phyloP scores from a whole-genome alignment of 768 basidiomycete species.

The Termitomyces sp. region DNA sequence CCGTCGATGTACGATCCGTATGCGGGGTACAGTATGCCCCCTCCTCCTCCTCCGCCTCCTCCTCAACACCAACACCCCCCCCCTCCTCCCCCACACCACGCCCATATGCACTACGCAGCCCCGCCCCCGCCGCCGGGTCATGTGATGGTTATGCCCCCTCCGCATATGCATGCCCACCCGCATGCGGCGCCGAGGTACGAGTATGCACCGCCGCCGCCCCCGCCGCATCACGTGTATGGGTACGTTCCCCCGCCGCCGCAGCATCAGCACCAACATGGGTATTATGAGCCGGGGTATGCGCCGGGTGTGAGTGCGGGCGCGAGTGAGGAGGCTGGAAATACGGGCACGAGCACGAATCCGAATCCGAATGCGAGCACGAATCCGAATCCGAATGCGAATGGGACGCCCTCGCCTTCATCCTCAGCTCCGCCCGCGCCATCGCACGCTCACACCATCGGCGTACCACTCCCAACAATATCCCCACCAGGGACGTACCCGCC shows the following conservation, averaged over 20 bases:
- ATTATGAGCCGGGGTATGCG: neutral
- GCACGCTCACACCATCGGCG: too few relatives aligned
- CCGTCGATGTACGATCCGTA: constrained; percentile 17
- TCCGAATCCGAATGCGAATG: neutral
- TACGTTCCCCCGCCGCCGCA: neutral
- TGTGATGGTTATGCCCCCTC: constrained; percentile 1
- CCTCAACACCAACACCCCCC: neutral
- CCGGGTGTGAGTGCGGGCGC: too few relatives aligned
- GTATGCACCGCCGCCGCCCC: neutral
- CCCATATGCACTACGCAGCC: neutral
- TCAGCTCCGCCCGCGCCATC: neutral
- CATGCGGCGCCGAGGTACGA: neutral
- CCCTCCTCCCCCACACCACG: neutral
- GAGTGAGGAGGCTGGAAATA: too few relatives aligned
- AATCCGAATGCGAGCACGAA: too few relatives aligned
- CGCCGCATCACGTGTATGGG: neutral
- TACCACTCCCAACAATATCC: too few relatives aligned
- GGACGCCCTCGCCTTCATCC: neutral
- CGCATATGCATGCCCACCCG: neutral
- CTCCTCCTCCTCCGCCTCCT: neutral
- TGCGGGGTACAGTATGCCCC: constrained; percentile 1
- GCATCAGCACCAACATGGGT: neutral
- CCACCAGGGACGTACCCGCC: neutral
- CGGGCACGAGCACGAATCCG: too few relatives aligned
- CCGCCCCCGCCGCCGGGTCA: neutral